A percentile compares a stretch with the other conserved stretches of the same genome.
Conservation (phyloP, 768 basidiomycete genomes). For the Mycena latifolia region DNA sequence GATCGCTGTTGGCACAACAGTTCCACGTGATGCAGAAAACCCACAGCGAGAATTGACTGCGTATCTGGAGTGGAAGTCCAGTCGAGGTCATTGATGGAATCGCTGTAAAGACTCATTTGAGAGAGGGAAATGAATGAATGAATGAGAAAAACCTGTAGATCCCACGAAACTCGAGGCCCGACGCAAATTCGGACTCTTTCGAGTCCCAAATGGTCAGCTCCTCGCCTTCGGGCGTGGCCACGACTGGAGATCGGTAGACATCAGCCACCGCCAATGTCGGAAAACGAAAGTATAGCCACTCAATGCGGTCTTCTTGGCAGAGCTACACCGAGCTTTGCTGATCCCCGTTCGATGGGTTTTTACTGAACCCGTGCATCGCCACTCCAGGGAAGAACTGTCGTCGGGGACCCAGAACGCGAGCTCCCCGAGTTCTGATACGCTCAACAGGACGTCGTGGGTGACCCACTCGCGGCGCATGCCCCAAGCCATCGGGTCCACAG, state of each 20-base stretch:
- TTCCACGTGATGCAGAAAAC: conserved; percentile 82
- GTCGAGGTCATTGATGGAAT: conserved; percentile 85
- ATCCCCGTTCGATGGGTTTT: conserved; percentile 77
- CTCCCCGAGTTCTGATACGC: conserved; percentile 80
- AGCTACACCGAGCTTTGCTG: conserved; percentile 85
- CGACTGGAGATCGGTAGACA: conserved; percentile 61
- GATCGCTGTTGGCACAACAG: conserved; percentile 94
- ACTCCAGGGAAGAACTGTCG: conserved; percentile 49
- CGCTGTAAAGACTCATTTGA: conserved; percentile 45
- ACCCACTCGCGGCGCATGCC: conserved; percentile 59
- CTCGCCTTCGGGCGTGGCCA: conserved; percentile 67
- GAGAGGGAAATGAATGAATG: neutral
- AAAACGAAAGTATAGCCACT: conserved; percentile 58
- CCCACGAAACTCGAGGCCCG: conserved; percentile 84
- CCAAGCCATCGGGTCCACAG: conserved; percentile 94
- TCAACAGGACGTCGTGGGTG: conserved; percentile 81
- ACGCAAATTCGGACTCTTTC: conserved; percentile 92
- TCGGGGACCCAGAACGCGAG: conserved; percentile 90
- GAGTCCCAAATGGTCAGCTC: conserved; percentile 98
- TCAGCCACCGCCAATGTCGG: neutral
- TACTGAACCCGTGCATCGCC: conserved; percentile 82
- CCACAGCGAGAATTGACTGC: conserved; percentile 92
- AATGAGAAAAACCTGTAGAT: conserved; percentile 57
- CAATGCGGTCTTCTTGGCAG: conserved; percentile 91
- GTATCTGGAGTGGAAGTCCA: conserved; percentile 94